These are phyloP conservation scores for Termitomyces sp. DNA, from an alignment of 768 basidiomycete genomes.

Conservation along the genomic window DNA sequence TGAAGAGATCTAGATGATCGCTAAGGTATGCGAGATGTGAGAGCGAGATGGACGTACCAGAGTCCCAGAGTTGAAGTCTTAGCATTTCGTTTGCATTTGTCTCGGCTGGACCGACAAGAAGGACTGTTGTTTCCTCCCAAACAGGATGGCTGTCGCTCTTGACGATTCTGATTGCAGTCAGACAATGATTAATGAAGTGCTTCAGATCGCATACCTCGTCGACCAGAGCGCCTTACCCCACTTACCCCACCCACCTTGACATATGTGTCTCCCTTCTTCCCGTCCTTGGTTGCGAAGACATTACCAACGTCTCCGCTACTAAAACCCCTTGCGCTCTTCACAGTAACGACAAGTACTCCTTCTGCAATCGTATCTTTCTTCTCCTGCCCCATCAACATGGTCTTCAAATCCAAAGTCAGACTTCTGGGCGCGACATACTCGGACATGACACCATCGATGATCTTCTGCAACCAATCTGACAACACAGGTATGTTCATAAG, in stretches of 20 bases:
- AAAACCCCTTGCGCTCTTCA: conserved; percentile 54
- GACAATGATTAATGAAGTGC: background rate
- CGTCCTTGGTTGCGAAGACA: conserved; percentile 24
- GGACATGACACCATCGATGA: conserved; percentile 55
- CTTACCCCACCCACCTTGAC: conserved; percentile 52
- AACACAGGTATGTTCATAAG: conserved; percentile 75
- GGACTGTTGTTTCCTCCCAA: conserved; percentile 63
- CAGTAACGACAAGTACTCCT: conserved; percentile 61
- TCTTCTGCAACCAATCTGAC: conserved; percentile 60
- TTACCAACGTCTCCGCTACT: conserved; percentile 31
- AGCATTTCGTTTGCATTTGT: conserved; percentile 62
- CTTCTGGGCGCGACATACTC: conserved; percentile 69
- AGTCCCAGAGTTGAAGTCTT: conserved; percentile 68
- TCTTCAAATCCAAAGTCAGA: conserved; percentile 63
- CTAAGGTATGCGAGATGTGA: no score
- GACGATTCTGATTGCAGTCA: conserved; percentile 43
- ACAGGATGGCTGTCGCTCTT: conserved; percentile 53
- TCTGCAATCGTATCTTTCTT: conserved; percentile 60
- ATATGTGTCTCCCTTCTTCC: conserved; percentile 40
- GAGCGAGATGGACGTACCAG: conserved; percentile 31
- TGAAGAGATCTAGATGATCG: conserved; percentile 24
- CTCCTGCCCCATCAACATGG: conserved; percentile 51
- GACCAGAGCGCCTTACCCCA: conserved; percentile 64
- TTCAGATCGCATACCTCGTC: conserved; percentile 35
- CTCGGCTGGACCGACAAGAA: conserved; percentile 60